Evolutionary conservation across 2,329 filamentous ascomycete species (phyloP).

Genomic region (Ampelomyces quisqualis): DNA sequence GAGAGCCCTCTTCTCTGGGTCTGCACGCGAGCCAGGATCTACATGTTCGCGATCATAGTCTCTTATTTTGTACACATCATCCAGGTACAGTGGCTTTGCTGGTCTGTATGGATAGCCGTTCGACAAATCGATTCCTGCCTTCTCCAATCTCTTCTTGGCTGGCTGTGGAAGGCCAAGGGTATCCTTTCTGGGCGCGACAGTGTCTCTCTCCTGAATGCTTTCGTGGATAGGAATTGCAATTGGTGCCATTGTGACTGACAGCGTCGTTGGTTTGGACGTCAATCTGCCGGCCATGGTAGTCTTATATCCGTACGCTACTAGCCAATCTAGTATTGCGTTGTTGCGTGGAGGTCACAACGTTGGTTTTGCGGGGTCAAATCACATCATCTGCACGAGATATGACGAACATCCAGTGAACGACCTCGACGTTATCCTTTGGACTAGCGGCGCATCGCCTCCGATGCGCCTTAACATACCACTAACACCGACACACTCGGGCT

Average conservation of each 20-base stretch:
- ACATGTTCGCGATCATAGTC: conserved; percentile 44
- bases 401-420: conserved; percentile 31
- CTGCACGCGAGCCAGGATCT: conserved; percentile 54
- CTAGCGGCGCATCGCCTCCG: conserved; percentile 4
- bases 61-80: conserved; percentile 68
- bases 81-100: conserved; percentile 64
- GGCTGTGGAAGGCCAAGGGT: conserved; percentile 61
- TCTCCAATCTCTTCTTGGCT: conserved; percentile 61
- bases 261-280: not conserved
- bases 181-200: conserved; percentile 63
- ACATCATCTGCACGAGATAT: conserved; percentile 37
- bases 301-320: conserved; percentile 16
- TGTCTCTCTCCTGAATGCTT: conserved; percentile 59
- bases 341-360: conserved; percentile 12
- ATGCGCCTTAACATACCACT: not conserved
- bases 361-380: conserved; percentile 41
- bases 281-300: conserved; percentile 1
- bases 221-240: conserved; percentile 56
- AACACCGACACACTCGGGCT: too few relatives aligned
- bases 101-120: conserved; percentile 71
- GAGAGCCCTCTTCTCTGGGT: conserved; percentile 47
- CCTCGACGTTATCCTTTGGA: conserved; percentile 28
- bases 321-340: not conserved
- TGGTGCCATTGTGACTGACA: conserved; percentile 53
- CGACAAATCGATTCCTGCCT: conserved; percentile 68